Evolutionary conservation across 164 flowering plant genomes (phyloP), one percentile per base, ranked within the genome.

Genomic region (Berberis thunbergii): DNA sequence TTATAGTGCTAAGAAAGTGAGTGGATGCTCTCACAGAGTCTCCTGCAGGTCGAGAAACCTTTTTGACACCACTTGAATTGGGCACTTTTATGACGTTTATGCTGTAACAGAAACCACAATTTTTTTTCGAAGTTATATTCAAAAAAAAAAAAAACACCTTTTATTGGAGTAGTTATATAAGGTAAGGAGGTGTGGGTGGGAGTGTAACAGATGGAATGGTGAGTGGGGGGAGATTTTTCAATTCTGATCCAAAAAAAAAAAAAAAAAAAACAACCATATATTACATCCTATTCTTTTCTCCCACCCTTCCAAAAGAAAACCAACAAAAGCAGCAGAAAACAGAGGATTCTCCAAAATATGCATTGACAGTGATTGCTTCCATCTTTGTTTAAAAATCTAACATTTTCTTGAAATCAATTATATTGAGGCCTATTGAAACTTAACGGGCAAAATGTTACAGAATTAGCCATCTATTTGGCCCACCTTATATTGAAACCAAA

Each of bases 1-100:
- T 79, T 82, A 76, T 84, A 82, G 86, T 76, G 49, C 62, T 43
- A 63, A 76, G 78, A 60, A 78, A 74, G 81, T 71, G 74, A 4
- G 49, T 8, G 8, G 4, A 46, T 4, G 54, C 12, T 26, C 12
- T 26, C 58, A 45, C 49, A 59, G 68, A 64, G 72, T 40, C n/a
- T 45, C n/a, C 46, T 48, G 64, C 60, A 44, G 62, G 65, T 62
- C 11, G 62, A 44, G 75, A 69, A 58, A 54, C 62, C 72, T 64
- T 66, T 78, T 75, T 71, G n/a, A 26, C 74, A 64, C 84, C 82
- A 81, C 81, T 81, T 65, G 72, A 75, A 78, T 65, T 61, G 57
- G 64, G 67, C 57, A 73, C 72, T n/a, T 71, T 59, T 26, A 26
- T 26, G 26, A 26, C 26, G 26, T 0, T 26, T 26, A 26, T 26